These are phyloP conservation scores for Strigomonas culicis DNA, from an alignment of 208 protist genomes.

Conservation along the genomic window DNA sequence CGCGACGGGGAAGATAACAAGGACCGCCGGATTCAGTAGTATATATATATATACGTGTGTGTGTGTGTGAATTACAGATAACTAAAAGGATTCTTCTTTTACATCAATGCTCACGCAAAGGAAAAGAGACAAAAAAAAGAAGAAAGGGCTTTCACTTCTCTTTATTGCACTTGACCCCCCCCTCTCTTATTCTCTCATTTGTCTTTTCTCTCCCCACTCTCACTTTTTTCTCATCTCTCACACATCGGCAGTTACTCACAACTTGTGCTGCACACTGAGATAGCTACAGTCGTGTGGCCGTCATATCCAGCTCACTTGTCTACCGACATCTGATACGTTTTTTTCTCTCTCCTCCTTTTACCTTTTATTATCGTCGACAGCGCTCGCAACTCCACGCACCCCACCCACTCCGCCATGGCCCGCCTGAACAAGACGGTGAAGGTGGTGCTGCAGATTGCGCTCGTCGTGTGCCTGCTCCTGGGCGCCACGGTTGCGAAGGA, in stretches of 20 bases:
- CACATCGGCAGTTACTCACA: too few relatives aligned
- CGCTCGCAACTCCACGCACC: too few relatives aligned
- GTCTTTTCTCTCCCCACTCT: not conserved
- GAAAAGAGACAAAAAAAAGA: conserved; percentile 8
- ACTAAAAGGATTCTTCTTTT: not conserved
- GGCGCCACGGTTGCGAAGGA: conserved; percentile 5
- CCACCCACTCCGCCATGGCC: too few relatives aligned
- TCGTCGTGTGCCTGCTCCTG: conserved; percentile 44
- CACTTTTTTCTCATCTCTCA: not conserved
- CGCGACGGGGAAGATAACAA: conserved; percentile 6
- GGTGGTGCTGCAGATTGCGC: conserved; percentile 19
- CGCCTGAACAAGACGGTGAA: not conserved
- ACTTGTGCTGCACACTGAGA: not conserved
- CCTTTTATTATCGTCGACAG: conserved; percentile 1
- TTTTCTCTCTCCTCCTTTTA: conserved; percentile 4
- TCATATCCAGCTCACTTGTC: not conserved
- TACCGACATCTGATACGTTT: too few relatives aligned
- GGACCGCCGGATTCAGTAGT: not conserved
- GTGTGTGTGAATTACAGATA: too few relatives aligned
- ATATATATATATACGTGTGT: too few relatives aligned
- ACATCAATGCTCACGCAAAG: not conserved
- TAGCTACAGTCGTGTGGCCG: not conserved
- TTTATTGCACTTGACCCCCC: not conserved
- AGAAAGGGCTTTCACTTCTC: not conserved
- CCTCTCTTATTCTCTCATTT: conserved; percentile 2